Base-by-base conservation (phyloP, 495 filamentous ascomycete genomes). In the Annulohypoxylon stygium region DNA sequence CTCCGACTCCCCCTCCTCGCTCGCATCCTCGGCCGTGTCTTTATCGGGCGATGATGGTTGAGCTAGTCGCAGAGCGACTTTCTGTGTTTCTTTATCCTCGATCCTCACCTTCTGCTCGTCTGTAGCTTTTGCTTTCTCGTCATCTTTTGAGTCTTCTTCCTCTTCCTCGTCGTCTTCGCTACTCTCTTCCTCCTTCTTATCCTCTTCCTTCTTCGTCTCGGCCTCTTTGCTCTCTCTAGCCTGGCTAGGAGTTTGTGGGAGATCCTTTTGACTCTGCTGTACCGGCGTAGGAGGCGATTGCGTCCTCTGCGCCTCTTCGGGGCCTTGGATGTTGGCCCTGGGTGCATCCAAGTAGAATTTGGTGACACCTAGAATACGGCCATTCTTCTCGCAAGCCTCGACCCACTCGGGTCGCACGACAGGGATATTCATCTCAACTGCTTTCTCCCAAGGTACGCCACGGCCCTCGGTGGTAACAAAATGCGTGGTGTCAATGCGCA, bases 381-480 rank as follows among this genome's bases (percentile, higher is more conserved):
- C 97, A 79, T 94, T 94, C 25, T 91, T 84, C 83, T 99, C 96
- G 79, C 96, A 99, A 10, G 93, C 94, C 66, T 95, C 90, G 20
- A 99, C 88, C 96, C 96, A 99, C 80, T 98, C 97, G 18, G 97
- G 97, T 68, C 94, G 86, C n/a, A 99, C 97, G 10, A 98, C 93
- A 6, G 96, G 96, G 53, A 99, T 97, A 82, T 98, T 99, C 90
- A 96, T 96, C 83, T 98, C 95, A 43, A 93, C 90, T 12, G 97
- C 96, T 80, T 93, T 94, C 82, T 98, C 97, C 97, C 97, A 99
- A 23, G 89, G 85, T 51, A 91, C 86, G 8, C 96, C 96, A 16
- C 94, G 84, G 2, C 95, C 95, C 78, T 99, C 97, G n/a, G 93
- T 95, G 71, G 95, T 98, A 57, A 99, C 95, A 79, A 98, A 99